These are phyloP conservation scores for Bacidia rubella DNA, from an alignment of 495 filamentous ascomycete genomes.

Conservation along the genomic window DNA sequence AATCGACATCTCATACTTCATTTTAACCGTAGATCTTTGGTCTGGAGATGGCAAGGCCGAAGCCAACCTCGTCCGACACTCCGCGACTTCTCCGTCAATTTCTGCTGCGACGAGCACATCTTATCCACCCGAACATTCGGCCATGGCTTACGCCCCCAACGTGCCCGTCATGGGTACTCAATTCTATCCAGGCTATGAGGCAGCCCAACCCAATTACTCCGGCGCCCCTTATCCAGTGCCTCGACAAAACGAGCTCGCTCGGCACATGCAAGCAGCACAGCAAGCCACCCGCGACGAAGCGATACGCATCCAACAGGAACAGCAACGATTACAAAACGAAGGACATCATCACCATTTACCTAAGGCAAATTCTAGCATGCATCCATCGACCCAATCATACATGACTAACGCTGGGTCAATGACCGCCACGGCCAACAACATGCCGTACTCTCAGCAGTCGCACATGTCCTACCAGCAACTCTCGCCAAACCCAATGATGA, in stretches of 20 bases:
- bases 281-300: conserved; percentile 2
- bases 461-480: background rate
- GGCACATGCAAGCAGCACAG: background rate
- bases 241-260: background rate
- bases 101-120: conserved; percentile 67
- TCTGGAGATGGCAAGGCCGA: conserved; percentile 68
- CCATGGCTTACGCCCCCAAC: conserved; percentile 1
- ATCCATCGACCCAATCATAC: background rate
- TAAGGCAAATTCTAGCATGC: background rate
- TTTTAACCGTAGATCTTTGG: conserved; percentile 90
- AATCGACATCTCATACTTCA: conserved; percentile 77
- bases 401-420: background rate
- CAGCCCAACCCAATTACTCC: conserved; percentile 3
- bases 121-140: conserved; percentile 40
- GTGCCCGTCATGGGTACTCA: conserved; percentile 1
- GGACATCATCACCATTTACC: conserved; percentile 3
- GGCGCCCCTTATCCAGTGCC: background rate
- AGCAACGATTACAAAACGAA: conserved; percentile 1
- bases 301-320: conserved; percentile 5
- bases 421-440: conserved; percentile 1
- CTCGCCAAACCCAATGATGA: conserved; percentile 2
- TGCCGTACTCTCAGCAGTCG: background rate
- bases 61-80: conserved; percentile 88
- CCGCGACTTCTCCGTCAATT: conserved; percentile 77
- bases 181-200: conserved; percentile 7